phyloP scores from a whole-genome alignment of 306 rosid species.

The Quercus gilva region DNA sequence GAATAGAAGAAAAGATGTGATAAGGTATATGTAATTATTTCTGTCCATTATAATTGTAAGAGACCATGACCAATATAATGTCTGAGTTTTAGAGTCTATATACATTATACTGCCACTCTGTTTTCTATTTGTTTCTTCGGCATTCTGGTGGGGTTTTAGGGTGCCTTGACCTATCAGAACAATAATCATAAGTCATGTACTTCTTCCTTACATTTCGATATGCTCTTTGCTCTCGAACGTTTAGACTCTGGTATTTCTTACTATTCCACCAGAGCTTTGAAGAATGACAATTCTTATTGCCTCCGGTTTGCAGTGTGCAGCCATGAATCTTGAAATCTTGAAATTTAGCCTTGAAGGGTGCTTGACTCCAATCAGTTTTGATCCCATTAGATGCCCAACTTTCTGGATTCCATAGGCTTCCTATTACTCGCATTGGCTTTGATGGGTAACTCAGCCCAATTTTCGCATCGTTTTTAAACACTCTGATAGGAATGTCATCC shows the following conservation, averaged over 20 bases:
- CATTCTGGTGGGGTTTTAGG: neutral
- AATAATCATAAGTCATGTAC: slow-evolving; percentile 19
- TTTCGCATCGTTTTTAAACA: slow-evolving; percentile 2
- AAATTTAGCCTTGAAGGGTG: slow-evolving; percentile 22
- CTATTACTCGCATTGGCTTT: slow-evolving; percentile 15
- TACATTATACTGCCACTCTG: too few species aligned
- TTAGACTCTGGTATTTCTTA: neutral
- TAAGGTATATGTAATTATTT: neutral
- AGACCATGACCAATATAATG: too few species aligned
- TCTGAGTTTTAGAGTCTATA: too few species aligned
- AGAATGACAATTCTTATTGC: neutral
- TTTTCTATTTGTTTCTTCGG: neutral
- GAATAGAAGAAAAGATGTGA: neutral
- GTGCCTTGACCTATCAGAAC: neutral
- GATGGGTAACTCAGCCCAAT: slow-evolving; percentile 20
- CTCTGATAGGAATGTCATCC: slow-evolving; percentile 24
- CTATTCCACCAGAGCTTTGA: slow-evolving; percentile 2
- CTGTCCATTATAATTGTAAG: too few species aligned
- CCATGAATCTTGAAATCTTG: slow-evolving; percentile 12
- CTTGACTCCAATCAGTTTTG: slow-evolving; percentile 17
- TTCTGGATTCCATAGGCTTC: slow-evolving; percentile 29
- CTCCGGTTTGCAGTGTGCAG: neutral
- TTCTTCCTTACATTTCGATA: neutral
- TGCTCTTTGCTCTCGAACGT: neutral
- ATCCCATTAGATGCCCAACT: slow-evolving; percentile 27